Percentiles rank a stretch among this genome's conserved stretches.
phyloP scores from a whole-genome alignment of 164 flowering plant genomes.

The Stephania cephalantha region DNA sequence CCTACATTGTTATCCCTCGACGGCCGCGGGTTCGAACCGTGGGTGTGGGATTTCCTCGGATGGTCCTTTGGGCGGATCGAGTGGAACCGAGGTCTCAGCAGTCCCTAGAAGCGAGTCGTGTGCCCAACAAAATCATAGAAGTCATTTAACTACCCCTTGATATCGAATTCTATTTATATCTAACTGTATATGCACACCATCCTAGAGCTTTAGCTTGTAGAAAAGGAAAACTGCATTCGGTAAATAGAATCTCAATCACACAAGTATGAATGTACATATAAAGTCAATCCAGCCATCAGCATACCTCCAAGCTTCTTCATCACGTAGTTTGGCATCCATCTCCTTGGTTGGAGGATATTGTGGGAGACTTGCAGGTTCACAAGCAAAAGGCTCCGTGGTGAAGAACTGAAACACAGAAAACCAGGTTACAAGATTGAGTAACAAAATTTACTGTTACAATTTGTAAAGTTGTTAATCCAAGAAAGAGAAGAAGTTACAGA shows the following conservation, averaged over 20 bases:
- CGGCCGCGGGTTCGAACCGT: no score
- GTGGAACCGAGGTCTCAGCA: no score
- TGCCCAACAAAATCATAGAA: no score
- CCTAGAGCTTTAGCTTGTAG: neutral
- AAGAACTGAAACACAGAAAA: slow-evolving; percentile 54
- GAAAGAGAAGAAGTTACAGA: neutral
- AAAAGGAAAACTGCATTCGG: neutral
- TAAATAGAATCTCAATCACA: neutral
- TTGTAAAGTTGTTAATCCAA: neutral
- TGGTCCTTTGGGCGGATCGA: no score
- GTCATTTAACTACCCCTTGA: no score
- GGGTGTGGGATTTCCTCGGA: no score
- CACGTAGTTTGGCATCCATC: slow-evolving; percentile 91
- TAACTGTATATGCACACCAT: neutral
- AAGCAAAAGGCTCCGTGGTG: slow-evolving; percentile 73
- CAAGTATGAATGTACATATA: neutral
- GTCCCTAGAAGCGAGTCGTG: no score
- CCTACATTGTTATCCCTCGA: no score
- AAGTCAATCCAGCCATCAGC: neutral
- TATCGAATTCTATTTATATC: no score
- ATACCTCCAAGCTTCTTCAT: slow-evolving; percentile 92
- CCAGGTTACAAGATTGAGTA: neutral
- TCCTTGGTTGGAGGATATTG: slow-evolving; percentile 96
- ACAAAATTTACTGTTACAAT: neutral
- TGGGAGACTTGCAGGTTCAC: slow-evolving; percentile 91